Evolutionary conservation across 73 alveolate species (phyloP).

Genomic region (Chromera velia): DNA sequence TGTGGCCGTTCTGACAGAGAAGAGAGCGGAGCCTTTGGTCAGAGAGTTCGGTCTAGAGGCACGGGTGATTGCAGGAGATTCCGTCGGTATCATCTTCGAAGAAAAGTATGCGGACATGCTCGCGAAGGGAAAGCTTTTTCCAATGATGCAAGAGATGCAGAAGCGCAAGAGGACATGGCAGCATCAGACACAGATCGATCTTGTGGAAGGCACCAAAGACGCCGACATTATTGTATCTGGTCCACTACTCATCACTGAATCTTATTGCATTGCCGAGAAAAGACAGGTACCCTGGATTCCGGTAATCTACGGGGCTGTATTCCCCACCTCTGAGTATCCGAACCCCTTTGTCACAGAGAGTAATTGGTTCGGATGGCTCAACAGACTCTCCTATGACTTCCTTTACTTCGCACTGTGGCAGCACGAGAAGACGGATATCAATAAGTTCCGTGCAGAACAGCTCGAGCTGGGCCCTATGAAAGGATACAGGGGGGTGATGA

Average conservation of each 20-base stretch:
- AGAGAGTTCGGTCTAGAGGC: constrained; percentile 16
- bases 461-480: constrained; percentile 9
- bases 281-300: constrained; percentile 26
- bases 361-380: constrained; percentile 39
- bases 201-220: constrained; percentile 27
- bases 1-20: constrained; percentile 21
- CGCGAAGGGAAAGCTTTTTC: constrained; percentile 33
- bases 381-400: constrained; percentile 15
- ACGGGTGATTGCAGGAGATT: constrained; percentile 27
- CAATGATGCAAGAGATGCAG: constrained; percentile 27
- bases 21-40: constrained; percentile 10
- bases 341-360: constrained; percentile 33
- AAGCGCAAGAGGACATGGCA: constrained; percentile 21
- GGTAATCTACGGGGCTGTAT: constrained; percentile 18
- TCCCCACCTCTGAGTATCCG: constrained; percentile 26
- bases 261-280: constrained; percentile 28
- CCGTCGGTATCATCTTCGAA: constrained; percentile 28
- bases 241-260: constrained; percentile 11
- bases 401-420: constrained; percentile 32
- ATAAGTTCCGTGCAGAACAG: constrained; percentile 7
- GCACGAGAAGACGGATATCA: constrained; percentile 24
- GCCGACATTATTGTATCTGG: constrained; percentile 25
- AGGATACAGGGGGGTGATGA: constrained; percentile 10
- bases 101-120: constrained; percentile 36
- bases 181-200: constrained; percentile 13